Percentiles rank a stretch among this genome's conserved stretches.
phyloP scores from a whole-genome alignment of 2,329 filamentous ascomycete genomes.

The Pezicula radicicola region DNA sequence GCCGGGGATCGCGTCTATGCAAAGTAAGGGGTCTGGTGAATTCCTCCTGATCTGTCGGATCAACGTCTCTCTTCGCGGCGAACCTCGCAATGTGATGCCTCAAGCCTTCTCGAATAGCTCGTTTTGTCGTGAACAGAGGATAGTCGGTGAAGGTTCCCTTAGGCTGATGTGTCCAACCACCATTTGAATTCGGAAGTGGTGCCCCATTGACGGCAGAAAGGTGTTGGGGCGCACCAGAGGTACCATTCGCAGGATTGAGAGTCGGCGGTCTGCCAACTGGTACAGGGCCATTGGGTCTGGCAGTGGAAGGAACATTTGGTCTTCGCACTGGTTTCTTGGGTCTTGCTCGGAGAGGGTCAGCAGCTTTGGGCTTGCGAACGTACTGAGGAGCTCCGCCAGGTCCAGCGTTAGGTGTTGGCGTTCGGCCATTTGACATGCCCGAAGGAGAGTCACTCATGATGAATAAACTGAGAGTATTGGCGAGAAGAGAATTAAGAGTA shows the following conservation, averaged over 20 bases:
- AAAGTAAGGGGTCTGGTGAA: slow-evolving; percentile 87
- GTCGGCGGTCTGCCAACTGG: slow-evolving; percentile 7
- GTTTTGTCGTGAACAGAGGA: slow-evolving; percentile 81
- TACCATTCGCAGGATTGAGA: slow-evolving; percentile 16
- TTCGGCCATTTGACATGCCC: slow-evolving; percentile 42
- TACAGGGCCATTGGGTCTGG: slow-evolving; percentile 18
- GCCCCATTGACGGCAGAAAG: too few species aligned
- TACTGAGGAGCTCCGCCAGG: slow-evolving; percentile 39
- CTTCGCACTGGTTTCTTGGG: slow-evolving; percentile 43
- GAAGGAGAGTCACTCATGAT: slow-evolving; percentile 40
- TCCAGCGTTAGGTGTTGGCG: slow-evolving; percentile 38
- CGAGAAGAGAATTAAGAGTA: not conserved
- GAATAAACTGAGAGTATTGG: not conserved
- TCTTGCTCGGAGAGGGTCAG: slow-evolving; percentile 63
- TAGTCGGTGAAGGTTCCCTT: slow-evolving; percentile 45
- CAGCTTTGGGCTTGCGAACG: slow-evolving; percentile 45
- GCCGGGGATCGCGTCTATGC: slow-evolving; percentile 82
- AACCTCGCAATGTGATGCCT: slow-evolving; percentile 89
- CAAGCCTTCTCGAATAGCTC: slow-evolving; percentile 72
- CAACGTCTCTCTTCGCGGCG: slow-evolving; percentile 55
- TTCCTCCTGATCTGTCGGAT: slow-evolving; percentile 68
- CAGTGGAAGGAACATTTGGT: slow-evolving; percentile 26
- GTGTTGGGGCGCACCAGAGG: slow-evolving; percentile 1
- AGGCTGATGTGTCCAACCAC: slow-evolving; percentile 56
- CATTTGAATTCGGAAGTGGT: slow-evolving; percentile 33